Conservation (phyloP, 2,329 filamentous ascomycete genomes). For the Biscogniauxia marginata region DNA sequence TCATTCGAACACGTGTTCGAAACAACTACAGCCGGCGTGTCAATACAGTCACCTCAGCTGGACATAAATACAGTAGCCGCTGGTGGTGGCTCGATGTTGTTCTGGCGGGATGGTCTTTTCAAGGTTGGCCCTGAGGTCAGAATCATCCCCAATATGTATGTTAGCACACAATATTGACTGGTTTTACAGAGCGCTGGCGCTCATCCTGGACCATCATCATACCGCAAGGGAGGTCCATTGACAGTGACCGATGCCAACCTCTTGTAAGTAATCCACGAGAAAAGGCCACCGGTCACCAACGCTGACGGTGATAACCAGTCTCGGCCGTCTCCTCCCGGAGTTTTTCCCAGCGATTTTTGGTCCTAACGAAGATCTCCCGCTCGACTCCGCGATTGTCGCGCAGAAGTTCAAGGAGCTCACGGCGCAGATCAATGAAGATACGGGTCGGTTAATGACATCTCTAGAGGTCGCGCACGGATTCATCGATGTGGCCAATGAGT, state of each 20-base stretch:
- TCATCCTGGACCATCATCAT: conserved; percentile 70
- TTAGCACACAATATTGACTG: neutral
- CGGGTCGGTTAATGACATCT: conserved; percentile 28
- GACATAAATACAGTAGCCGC: conserved; percentile 82
- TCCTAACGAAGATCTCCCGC: conserved; percentile 61
- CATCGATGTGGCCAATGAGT: conserved; percentile 72
- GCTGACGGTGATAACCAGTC: conserved; percentile 18
- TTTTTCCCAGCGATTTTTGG: conserved; percentile 75
- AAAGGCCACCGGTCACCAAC: neutral
- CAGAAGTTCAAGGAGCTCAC: conserved; percentile 43
- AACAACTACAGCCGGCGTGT: conserved; percentile 59
- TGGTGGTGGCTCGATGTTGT: conserved; percentile 70
- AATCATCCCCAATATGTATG: neutral
- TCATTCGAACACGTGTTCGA: conserved; percentile 38
- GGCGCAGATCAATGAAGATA: conserved; percentile 39
- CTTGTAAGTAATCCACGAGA: conserved; percentile 34
- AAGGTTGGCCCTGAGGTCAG: conserved; percentile 63
- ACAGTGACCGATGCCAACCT: conserved; percentile 73
- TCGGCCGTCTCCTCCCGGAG: conserved; percentile 59
- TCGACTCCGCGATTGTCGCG: conserved; percentile 41
- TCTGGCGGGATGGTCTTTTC: conserved; percentile 71
- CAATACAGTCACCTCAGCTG: conserved; percentile 75
- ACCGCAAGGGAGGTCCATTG: conserved; percentile 69
- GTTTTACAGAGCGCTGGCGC: conserved; percentile 59
- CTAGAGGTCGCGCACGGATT: conserved; percentile 64